These are phyloP conservation scores for Diddensiella santjacobensis DNA, from an alignment of 805 yeast genomes.

Conservation along the genomic window DNA sequence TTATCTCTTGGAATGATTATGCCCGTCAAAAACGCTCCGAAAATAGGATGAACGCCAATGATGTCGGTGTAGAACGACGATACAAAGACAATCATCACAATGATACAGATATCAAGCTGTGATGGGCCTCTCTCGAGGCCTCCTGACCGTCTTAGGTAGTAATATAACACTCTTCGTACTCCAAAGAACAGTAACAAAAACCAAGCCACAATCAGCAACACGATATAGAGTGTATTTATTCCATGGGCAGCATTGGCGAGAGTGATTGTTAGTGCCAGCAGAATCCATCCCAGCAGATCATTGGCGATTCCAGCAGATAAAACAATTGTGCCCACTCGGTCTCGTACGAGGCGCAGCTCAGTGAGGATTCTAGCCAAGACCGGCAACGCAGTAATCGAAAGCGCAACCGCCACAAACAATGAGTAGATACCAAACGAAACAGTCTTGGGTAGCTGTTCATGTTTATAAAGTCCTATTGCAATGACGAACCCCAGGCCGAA, in stretches of 20 bases:
- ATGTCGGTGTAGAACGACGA: constrained; percentile 79
- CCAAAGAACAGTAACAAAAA: constrained; percentile 57
- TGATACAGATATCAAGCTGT: constrained; percentile 61
- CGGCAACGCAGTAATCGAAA: constrained; percentile 83
- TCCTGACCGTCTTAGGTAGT: constrained; percentile 46
- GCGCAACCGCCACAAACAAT: constrained; percentile 79
- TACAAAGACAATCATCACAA: constrained; percentile 53
- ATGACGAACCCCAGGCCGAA: constrained; percentile 75
- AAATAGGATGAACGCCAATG: constrained; percentile 81
- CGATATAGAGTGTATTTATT: constrained; percentile 63
- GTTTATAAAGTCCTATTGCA: constrained; percentile 60
- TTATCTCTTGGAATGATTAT: constrained; percentile 72
- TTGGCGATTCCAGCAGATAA: constrained; percentile 79
- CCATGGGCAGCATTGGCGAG: constrained; percentile 69
- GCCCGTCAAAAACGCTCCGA: constrained; percentile 81
- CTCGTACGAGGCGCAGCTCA: constrained; percentile 65
- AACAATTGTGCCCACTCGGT: constrained; percentile 59
- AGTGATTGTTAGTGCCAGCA: constrained; percentile 71
- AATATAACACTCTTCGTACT: constrained; percentile 46
- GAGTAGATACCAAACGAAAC: constrained; percentile 67
- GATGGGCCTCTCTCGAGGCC: constrained; percentile 53
- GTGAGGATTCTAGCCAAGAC: constrained; percentile 76
- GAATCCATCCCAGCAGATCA: constrained; percentile 78
- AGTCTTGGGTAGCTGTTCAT: constrained; percentile 32
- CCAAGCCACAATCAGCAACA: constrained; percentile 68